Evolutionary conservation across 2,329 filamentous ascomycete species (phyloP), one percentile per base, ranked within the genome.

Genomic region (Lachnellula subtilissima): DNA sequence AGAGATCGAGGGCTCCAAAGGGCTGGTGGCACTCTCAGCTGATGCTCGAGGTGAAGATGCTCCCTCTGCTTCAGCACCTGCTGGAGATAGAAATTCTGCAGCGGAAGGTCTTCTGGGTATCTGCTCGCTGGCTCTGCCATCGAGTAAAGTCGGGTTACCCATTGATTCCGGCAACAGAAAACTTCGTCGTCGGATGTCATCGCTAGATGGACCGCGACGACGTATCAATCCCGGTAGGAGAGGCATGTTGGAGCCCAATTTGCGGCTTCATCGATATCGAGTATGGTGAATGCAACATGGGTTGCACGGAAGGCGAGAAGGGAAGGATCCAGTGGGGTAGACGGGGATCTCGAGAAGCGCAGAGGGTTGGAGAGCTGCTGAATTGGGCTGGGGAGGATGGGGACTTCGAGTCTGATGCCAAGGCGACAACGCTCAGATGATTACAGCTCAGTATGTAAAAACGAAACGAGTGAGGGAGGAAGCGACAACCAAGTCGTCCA

Each of bases 71-170:
- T 55, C 61, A 8, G 56, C 42, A 2, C 12, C 48, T 8, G 49
- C 49, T 42, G 65, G 64, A 28, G 64, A 59, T 23, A 66, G 56
- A 46, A 69, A 66, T 5, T 69, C 64, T 43, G 64, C 61, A n/a
- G 59, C 58, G 8, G 63, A 66, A 6, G 65, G 64, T 42, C 63
- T 56, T 54, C 68, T 63, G 45, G 69, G 63, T 11, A 69, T 66
- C 56, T 70, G 69, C 56, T 71, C 69, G 58, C 67, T 69, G 36
- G 63, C 63, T 56, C 69, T 66, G 52, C 66, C 59, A 61, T 64
- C 61, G 17, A 62, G 49, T 12, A 58, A 51, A 19, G 53, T 58
- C 28, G 60, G 53, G 49, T 60, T 61, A 53, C 53, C 59, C n/a
- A 53, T 28, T 22, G 57, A 56, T 9, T 68, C 61, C n/a, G 58